Conservation (phyloP, 164 flowering plant genomes). For the Malania oleifera region DNA sequence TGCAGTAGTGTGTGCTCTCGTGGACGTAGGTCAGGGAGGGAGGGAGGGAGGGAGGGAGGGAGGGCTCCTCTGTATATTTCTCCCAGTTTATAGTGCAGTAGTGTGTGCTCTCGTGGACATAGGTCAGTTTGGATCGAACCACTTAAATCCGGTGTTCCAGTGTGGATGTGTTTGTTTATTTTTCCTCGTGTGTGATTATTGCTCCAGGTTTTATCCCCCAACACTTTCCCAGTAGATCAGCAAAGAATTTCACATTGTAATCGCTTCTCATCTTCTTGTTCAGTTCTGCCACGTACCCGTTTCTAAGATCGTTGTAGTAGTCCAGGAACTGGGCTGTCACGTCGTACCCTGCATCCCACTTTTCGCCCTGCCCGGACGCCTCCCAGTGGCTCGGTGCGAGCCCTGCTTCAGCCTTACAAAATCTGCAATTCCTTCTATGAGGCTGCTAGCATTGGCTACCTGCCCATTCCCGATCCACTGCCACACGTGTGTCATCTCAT, state of each 20-base stretch:
- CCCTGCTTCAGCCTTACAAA: neutral
- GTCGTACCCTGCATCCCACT: neutral
- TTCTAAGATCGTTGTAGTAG: neutral
- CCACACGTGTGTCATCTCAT: neutral
- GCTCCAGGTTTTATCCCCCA: too few relatives aligned
- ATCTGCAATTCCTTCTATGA: neutral
- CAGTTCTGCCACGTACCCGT: conserved; percentile 59
- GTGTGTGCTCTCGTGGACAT: too few relatives aligned
- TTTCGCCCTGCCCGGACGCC: neutral
- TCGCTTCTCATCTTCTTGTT: conserved; percentile 53
- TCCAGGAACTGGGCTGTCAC: neutral
- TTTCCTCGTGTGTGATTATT: too few relatives aligned
- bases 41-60: too few relatives aligned
- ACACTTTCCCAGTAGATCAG: conserved; percentile 53
- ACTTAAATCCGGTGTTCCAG: too few relatives aligned
- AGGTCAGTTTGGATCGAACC: too few relatives aligned
- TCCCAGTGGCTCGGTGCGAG: neutral
- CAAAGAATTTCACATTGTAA: conserved; percentile 42
- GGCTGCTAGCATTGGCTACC: conserved; percentile 34
- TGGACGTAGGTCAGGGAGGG: too few relatives aligned
- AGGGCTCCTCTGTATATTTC: too few relatives aligned
- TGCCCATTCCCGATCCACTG: conserved; percentile 12
- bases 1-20: too few relatives aligned
- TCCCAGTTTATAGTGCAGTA: too few relatives aligned
- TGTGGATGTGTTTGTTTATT: too few relatives aligned